Base-by-base conservation (phyloP, 768 basidiomycete species). In the Macrolepiota albuminosa region DNA sequence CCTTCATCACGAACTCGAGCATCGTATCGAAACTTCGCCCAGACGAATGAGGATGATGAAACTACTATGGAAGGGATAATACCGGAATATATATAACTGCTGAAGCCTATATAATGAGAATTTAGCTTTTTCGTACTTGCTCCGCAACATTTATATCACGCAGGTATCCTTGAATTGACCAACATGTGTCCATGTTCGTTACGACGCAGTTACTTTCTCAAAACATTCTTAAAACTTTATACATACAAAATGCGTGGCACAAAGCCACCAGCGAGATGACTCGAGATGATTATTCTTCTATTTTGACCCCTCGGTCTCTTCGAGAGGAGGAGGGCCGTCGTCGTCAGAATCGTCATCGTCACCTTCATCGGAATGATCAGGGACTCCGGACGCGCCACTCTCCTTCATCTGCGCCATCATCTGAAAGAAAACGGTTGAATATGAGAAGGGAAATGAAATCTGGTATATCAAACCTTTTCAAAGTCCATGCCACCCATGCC, bases 251-350 rank as follows among this genome's bases (percentile, higher is more conserved):
- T 14, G 40, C 31, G 29, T 24, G 31, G 26, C 14, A 7, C 26
- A 26, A 3, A 8, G 10, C 18, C 18, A 42, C 26, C 14, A 54
- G 16, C 16, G 3, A 52, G 18, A 53, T 39, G 31, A 53, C 14
- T 55, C 47, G 51, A 39, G 39, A 56, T n/a, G 3, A 43, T 21
- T 3, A 54, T 33, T 29, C n/a, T 34, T 68, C 69, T 73, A 78
- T 68, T 81, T 81, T 50, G 73, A 33, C 24, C 76, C 68, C 67
- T 82, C 80, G 34, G 77, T 78, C n/a, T 86, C 84, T 75, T 93
- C 91, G 50, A 93, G 86, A 65, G 91, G 88, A 54, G 91, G 91
- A 58, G 89, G 90, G 54, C 85, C 89, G 45, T 86, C 88, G 52
- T 85, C 86, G 57, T 84, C 83, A 6, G 76, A 73, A 58, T 82